Base-by-base conservation (phyloP, 768 basidiomycete genomes). In the Trametes gibbosa region DNA sequence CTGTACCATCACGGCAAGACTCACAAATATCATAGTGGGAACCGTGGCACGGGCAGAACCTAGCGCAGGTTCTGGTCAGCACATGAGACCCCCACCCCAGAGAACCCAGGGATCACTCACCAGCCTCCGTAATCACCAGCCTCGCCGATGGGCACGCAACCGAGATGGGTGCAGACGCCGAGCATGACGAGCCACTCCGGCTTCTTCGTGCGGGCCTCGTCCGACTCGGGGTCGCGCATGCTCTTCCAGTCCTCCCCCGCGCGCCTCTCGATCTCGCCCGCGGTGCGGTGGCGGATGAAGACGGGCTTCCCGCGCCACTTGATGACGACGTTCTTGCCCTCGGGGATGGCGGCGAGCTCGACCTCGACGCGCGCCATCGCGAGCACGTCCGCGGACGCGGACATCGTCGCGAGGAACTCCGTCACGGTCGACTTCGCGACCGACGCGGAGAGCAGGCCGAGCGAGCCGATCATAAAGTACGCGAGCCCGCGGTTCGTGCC, bases 221-320 rank as follows among this genome's bases (percentile, higher is more conserved):
- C 97, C 49, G 83, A 75, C 79, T 99, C 84, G 55, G 97, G 97
- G 70, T 99, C 97, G 60, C 97, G 83, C 61, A 99, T 80, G 27
- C 76, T 62, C 81, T 95, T 92, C 88, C 95, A 88, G 74, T 96
- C 86, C 57, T 82, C 77, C n/a, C 39, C 74, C 68, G 75, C 91
- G 87, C 50, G 97, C 97, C 78, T 99, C 63, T 92, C 84, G 67
- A 99, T 91, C 80, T 99, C 97, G 56, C 80, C 82, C 56, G 81
- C 69, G 14, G 97, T 99, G 69, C 97, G 86, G 80, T 99, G 97
- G 65, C 97, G 86, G 73, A 99, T 94, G 81, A 98, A 98, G 54
- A 99, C 97, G 64, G 97, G 97, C 82, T 99, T 99, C 74, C 97
- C 97, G 70, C 97, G 91, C 97, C 97, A 99, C 80, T 98, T 95